These are phyloP conservation scores for Cryptosporidium andersoni DNA, from an alignment of 169 alveolate genomes.

Conservation along the genomic window DNA sequence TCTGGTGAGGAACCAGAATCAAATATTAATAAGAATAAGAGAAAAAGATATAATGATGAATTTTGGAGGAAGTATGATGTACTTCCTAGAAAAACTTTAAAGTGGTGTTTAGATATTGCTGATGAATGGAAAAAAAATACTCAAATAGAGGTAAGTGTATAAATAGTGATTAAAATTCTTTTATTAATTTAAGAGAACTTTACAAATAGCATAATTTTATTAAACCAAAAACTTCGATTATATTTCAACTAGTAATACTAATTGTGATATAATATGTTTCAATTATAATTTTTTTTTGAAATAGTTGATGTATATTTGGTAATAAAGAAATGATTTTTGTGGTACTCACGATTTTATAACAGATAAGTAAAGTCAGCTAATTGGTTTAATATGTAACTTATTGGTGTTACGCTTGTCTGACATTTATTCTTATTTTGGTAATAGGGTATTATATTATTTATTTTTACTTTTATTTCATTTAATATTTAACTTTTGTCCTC, in stretches of 20 bases:
- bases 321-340: not conserved
- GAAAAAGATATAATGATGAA: slow-evolving; percentile 3
- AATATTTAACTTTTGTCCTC: slow-evolving; percentile 1
- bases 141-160: slow-evolving; percentile 53
- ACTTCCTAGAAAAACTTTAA: slow-evolving; percentile 16
- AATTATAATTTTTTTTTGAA: too few species aligned
- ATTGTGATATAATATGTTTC: too few species aligned
- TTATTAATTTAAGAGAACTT: too few species aligned
- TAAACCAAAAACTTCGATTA: slow-evolving; percentile 1
- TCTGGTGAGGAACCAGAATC: not conserved
- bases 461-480: not conserved
- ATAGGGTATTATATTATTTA: not conserved
- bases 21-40: not conserved
- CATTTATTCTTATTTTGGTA: not conserved
- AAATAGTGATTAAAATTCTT: too few species aligned
- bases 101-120: slow-evolving; percentile 59
- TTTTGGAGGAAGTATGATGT: slow-evolving; percentile 40
- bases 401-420: slow-evolving; percentile 67
- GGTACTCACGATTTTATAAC: slow-evolving; percentile 35
- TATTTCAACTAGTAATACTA: not conserved
- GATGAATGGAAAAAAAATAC: slow-evolving; percentile 56
- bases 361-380: slow-evolving; percentile 68
- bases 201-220: not conserved
- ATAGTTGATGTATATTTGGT: too few species aligned
- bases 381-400: not conserved